Percentiles rank a stretch among this genome's conserved stretches.
Conservation (phyloP, 2,329 filamentous ascomycete genomes). For the Diaporthe nobilis region DNA sequence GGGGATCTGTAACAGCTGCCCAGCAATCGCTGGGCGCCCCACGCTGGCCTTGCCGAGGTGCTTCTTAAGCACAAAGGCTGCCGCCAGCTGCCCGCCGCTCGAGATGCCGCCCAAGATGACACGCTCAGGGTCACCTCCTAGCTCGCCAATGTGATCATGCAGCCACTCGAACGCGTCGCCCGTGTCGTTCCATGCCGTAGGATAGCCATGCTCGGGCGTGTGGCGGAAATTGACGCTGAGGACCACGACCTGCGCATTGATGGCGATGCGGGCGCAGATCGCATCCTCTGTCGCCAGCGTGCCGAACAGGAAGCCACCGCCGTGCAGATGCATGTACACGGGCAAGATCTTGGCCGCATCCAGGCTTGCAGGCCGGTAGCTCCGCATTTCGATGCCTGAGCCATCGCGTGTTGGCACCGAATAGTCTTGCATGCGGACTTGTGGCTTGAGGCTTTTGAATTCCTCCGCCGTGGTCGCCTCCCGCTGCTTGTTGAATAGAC, state of each 20-base stretch:
- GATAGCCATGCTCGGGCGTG: constrained; percentile 67
- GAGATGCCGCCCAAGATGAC: constrained; percentile 61
- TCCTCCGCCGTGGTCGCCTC: constrained; percentile 39
- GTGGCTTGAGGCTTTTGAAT: constrained; percentile 31
- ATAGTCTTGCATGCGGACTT: constrained; percentile 53
- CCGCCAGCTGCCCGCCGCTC: constrained; percentile 56
- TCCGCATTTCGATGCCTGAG: constrained; percentile 58
- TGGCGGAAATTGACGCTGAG: constrained; percentile 72
- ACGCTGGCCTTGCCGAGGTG: constrained; percentile 47
- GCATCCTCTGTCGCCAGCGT: constrained; percentile 67
- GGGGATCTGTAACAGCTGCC: constrained; percentile 67
- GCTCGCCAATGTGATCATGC: constrained; percentile 55
- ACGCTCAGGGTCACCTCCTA: constrained; percentile 54
- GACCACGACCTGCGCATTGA: constrained; percentile 58
- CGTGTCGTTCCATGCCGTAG: constrained; percentile 66
- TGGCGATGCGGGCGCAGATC: constrained; percentile 62
- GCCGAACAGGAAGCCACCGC: constrained; percentile 71
- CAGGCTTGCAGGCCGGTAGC: constrained; percentile 57
- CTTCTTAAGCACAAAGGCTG: constrained; percentile 52
- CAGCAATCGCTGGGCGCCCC: constrained; percentile 54
- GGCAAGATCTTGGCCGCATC: constrained; percentile 56
- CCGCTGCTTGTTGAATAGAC: constrained; percentile 17
- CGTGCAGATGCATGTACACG: constrained; percentile 66
- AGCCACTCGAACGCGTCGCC: constrained; percentile 70
- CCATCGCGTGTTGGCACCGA: constrained; percentile 61